phyloP scores from a whole-genome alignment of 176 grass and related monocot species.

The Eleusine coracana region DNA sequence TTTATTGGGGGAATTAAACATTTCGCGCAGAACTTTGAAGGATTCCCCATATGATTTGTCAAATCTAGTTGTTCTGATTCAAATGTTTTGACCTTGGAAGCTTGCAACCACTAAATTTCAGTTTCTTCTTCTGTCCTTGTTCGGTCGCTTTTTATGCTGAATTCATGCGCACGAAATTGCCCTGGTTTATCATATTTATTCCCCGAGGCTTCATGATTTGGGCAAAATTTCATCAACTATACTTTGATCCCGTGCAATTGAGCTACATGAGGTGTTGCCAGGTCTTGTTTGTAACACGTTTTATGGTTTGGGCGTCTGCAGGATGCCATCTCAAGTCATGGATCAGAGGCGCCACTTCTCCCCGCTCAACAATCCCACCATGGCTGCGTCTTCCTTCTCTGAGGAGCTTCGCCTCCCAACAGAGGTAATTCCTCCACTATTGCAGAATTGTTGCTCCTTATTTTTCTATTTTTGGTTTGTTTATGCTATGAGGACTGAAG shows the following conservation, averaged over 20 bases:
- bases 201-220: background rate
- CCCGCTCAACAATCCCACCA: slow-evolving; percentile 41
- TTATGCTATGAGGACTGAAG: slow-evolving; percentile 22
- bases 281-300: slow-evolving; percentile 17
- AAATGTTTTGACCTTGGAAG: slow-evolving; percentile 35
- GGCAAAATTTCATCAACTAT: slow-evolving; percentile 10
- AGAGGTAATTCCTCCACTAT: slow-evolving; percentile 57
- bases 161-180: slow-evolving; percentile 13
- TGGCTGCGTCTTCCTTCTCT: slow-evolving; percentile 63
- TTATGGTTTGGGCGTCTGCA: slow-evolving; percentile 21
- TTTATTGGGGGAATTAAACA: slow-evolving; percentile 35
- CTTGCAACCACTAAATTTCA: slow-evolving; percentile 7
- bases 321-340: slow-evolving; percentile 74
- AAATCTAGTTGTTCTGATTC: slow-evolving; percentile 34
- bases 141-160: background rate
- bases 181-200: background rate
- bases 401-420: slow-evolving; percentile 66
- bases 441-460: slow-evolving; percentile 11
- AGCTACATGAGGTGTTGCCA: background rate
- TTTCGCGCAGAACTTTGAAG: slow-evolving; percentile 24
- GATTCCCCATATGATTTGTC: slow-evolving; percentile 11
- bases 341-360: slow-evolving; percentile 64
- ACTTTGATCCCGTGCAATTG: slow-evolving; percentile 39
- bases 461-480: slow-evolving; percentile 24
- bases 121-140: slow-evolving; percentile 5